phyloP scores from a whole-genome alignment of 2,329 filamentous ascomycete genomes.

The Kalaharituber pfeilii region DNA sequence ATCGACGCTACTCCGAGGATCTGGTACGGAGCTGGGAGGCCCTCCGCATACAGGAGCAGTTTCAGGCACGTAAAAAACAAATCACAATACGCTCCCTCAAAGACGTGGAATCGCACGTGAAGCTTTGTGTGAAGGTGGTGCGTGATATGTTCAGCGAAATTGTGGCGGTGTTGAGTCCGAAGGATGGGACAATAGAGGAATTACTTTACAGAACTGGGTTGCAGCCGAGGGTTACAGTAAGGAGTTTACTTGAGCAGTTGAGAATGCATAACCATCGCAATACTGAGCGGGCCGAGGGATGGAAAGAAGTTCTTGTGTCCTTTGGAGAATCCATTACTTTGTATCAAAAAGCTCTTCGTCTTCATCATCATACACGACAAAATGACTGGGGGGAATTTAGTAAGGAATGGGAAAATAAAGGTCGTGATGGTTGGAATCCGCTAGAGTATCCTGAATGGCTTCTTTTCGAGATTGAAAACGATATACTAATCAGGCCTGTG shows the following conservation, averaged over 20 bases:
- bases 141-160: background rate
- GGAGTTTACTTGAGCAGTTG: background rate
- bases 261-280: background rate
- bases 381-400: constrained; percentile 23
- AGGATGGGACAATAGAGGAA: background rate
- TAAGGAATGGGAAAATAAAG: constrained; percentile 33
- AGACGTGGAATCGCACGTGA: background rate
- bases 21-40: background rate
- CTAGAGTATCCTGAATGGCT: constrained; percentile 40
- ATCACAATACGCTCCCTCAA: background rate
- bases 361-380: background rate
- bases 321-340: background rate
- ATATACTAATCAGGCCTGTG: background rate
- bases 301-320: background rate
- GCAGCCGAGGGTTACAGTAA: background rate
- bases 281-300: background rate
- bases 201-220: background rate
- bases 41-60: background rate
- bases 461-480: constrained; percentile 34
- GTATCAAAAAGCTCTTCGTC: background rate
- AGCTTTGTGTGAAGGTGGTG: background rate
- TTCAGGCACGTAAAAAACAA: background rate
- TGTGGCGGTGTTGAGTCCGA: background rate
- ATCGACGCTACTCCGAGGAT: background rate
- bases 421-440: constrained; percentile 40